These are phyloP conservation scores for Scedosporium aurantiacum DNA, from an alignment of 2,329 filamentous ascomycete species.

Conservation along the genomic window DNA sequence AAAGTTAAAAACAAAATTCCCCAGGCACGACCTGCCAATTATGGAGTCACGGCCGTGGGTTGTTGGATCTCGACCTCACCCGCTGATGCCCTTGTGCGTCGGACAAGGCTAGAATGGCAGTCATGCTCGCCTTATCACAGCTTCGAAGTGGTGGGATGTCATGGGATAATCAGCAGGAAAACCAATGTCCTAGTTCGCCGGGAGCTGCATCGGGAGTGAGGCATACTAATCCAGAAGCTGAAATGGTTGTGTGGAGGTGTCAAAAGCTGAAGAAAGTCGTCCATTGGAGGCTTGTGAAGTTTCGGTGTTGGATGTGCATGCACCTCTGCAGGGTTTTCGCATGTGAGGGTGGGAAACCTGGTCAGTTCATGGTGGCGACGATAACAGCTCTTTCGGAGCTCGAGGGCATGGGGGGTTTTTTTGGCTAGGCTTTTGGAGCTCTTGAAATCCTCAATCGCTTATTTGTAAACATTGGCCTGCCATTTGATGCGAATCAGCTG, in stretches of 20 bases:
- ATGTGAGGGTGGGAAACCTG: background rate
- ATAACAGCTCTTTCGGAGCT: background rate
- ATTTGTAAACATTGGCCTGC: no score
- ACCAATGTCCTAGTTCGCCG: background rate
- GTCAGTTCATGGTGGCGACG: slow-evolving; percentile 1
- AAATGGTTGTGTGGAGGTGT: background rate
- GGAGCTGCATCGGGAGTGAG: background rate
- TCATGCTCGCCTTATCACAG: background rate
- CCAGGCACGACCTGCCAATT: background rate
- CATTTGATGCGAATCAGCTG: background rate
- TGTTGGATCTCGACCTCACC: background rate
- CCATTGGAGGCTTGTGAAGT: background rate
- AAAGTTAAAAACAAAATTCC: no score
- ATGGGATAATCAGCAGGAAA: background rate
- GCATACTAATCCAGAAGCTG: background rate
- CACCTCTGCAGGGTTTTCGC: background rate
- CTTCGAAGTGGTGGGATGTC: background rate
- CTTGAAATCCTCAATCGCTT: background rate
- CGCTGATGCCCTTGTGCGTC: background rate
- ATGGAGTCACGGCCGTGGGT: background rate
- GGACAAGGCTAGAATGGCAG: background rate
- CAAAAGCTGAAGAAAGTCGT: background rate
- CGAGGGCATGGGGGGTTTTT: background rate
- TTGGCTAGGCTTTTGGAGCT: background rate
- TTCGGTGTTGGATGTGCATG: background rate